A percentile compares a stretch with the other conserved stretches of the same genome.
Evolutionary conservation across 2,329 filamentous ascomycete species (phyloP).

Genomic region (Aaosphaeria arxii): DNA sequence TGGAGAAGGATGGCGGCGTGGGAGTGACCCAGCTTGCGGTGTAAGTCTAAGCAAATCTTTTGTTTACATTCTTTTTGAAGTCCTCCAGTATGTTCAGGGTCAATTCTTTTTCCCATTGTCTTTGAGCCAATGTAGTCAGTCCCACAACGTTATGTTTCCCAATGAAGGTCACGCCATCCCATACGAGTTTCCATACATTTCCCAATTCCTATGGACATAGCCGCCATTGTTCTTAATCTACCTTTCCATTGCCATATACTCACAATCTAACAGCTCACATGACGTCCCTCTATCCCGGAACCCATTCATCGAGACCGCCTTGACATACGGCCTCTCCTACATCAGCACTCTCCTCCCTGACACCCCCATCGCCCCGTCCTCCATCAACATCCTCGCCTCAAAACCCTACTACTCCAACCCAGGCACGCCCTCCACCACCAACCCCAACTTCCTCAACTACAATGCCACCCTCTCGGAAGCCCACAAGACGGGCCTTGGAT

Average conservation of each 20-base stretch:
- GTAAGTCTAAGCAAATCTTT: constrained; percentile 53
- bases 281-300: constrained; percentile 58
- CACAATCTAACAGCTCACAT: constrained; percentile 21
- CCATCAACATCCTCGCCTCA: constrained; percentile 86
- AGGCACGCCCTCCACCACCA: constrained; percentile 21
- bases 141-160: no score
- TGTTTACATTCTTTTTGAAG: not conserved
- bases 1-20: constrained; percentile 72
- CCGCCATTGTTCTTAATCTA: no score
- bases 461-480: constrained; percentile 70
- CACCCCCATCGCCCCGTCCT: constrained; percentile 63
- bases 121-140: no score
- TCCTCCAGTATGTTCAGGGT: no score
- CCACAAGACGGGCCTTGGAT: constrained; percentile 94
- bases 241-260: no score
- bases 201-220: no score
- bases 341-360: constrained; percentile 52
- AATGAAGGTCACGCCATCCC: no score
- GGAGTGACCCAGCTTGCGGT: constrained; percentile 74
- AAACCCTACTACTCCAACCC: constrained; percentile 87
- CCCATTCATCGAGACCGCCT: constrained; percentile 86
- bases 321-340: constrained; percentile 85
- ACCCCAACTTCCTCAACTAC: constrained; percentile 70
- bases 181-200: no score
- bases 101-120: not conserved